phyloP scores from a whole-genome alignment of 495 filamentous ascomycete genomes.

The Ascodesmis nigricans region DNA sequence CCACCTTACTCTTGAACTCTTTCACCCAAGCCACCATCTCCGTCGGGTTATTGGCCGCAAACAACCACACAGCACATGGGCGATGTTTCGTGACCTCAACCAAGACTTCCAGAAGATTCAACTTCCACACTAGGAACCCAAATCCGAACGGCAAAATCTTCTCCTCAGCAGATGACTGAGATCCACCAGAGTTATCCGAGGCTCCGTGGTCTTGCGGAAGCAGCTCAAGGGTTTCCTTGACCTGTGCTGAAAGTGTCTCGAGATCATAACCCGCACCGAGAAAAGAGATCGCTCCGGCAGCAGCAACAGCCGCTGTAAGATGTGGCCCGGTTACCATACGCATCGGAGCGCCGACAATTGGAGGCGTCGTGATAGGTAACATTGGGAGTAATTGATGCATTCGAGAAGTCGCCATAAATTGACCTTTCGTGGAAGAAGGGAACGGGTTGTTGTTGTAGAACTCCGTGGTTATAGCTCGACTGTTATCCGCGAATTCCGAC shows the following conservation, averaged over 20 bases:
- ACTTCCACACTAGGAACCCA: neutral
- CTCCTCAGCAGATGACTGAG: too few relatives aligned
- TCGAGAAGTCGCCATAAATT: too few relatives aligned
- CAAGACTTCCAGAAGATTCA: constrained; percentile 5
- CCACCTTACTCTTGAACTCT: constrained; percentile 22
- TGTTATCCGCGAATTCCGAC: too few relatives aligned
- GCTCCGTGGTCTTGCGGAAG: too few relatives aligned
- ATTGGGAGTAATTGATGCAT: too few relatives aligned
- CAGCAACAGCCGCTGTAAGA: constrained; percentile 18
- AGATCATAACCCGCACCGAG: constrained; percentile 22
- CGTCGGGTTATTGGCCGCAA: constrained; percentile 30
- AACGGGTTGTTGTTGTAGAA: too few relatives aligned
- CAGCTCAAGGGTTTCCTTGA: constrained; percentile 17
- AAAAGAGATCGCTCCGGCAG: constrained; percentile 21
- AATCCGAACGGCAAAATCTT: too few relatives aligned
- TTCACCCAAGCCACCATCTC: constrained; percentile 36
- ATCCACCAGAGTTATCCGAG: too few relatives aligned
- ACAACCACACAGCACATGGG: constrained; percentile 52
- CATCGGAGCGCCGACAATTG: constrained; percentile 54
- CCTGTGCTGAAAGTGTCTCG: constrained; percentile 12
- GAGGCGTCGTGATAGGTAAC: constrained; percentile 31
- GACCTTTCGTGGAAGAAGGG: too few relatives aligned
- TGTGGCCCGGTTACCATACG: constrained; percentile 39
- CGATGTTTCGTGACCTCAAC: constrained; percentile 25
- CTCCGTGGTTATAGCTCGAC: too few relatives aligned